Evolutionary conservation across 2,329 filamentous ascomycete species (phyloP).

Genomic region (Alternaria ventricosa): DNA sequence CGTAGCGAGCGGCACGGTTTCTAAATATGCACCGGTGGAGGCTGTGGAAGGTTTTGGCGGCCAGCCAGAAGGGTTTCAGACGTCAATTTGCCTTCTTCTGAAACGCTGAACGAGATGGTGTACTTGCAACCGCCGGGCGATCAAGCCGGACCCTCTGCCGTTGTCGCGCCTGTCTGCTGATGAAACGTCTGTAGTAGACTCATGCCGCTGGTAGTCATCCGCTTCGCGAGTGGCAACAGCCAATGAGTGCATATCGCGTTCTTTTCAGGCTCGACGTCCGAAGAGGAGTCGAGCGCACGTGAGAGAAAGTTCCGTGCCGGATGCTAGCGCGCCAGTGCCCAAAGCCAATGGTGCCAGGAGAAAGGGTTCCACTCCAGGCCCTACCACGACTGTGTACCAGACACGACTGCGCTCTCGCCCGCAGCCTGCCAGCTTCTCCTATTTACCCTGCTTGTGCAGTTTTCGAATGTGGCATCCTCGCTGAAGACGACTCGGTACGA

Average conservation of each 20-base stretch:
- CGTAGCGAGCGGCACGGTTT: constrained; percentile 5
- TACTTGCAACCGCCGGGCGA: constrained; percentile 20
- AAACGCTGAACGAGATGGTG: constrained; percentile 33
- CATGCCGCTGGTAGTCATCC: neutral
- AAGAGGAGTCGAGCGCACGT: constrained; percentile 20
- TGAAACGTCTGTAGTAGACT: constrained; percentile 21
- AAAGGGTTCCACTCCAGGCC: constrained; percentile 26
- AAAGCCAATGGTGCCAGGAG: constrained; percentile 11
- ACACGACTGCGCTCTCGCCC: constrained; percentile 12
- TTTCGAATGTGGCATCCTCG: constrained; percentile 13
- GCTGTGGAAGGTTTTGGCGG: constrained; percentile 27
- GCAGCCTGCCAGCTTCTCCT: constrained; percentile 15
- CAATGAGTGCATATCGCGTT: constrained; percentile 12
- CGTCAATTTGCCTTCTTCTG: constrained; percentile 27
- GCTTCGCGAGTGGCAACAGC: neutral
- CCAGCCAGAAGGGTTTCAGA: constrained; percentile 39
- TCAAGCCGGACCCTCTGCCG: constrained; percentile 9
- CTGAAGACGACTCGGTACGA: constrained; percentile 11
- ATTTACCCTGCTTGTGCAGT: constrained; percentile 2
- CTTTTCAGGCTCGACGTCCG: constrained; percentile 12
- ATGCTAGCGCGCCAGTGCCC: constrained; percentile 19
- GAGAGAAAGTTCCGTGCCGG: constrained; percentile 13
- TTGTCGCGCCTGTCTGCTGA: constrained; percentile 20
- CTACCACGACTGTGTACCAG: constrained; percentile 22
- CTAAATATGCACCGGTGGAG: constrained; percentile 16